Evolutionary conservation across 768 basidiomycete species (phyloP).

Genomic region (Scleroderma bovista): DNA sequence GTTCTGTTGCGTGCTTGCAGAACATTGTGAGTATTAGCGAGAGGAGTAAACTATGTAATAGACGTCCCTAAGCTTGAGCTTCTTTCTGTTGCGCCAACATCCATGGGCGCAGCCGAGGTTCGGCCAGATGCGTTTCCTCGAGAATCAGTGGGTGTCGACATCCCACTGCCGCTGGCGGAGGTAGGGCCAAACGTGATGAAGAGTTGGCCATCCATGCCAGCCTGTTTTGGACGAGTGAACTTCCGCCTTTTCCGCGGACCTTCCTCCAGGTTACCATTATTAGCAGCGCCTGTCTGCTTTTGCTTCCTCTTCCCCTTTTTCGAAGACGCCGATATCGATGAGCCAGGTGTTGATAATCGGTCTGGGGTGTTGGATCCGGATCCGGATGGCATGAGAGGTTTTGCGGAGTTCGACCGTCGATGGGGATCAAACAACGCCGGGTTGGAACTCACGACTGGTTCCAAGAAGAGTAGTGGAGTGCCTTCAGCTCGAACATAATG

Average conservation of each 20-base stretch:
- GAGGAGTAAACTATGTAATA: conserved; percentile 2
- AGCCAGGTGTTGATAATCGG: neutral
- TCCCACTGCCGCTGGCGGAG: neutral
- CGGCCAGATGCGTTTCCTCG: neutral
- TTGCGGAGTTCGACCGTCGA: neutral
- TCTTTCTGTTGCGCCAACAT: neutral
- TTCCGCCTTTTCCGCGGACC: neutral
- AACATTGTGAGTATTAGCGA: neutral
- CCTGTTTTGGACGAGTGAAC: neutral
- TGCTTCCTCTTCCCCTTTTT: neutral
- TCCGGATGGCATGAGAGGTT: conserved; percentile 5
- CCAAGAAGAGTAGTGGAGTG: conserved; percentile 21
- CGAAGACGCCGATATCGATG: neutral
- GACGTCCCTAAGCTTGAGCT: neutral
- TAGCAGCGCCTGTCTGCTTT: neutral
- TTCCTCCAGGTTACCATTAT: neutral
- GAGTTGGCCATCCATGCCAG: conserved; percentile 1
- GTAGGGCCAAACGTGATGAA: neutral
- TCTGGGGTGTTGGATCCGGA: neutral
- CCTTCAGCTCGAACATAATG: neutral
- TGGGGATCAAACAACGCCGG: conserved; percentile 8
- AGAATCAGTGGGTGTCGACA: neutral
- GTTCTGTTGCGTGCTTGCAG: neutral
- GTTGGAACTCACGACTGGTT: conserved; percentile 22
- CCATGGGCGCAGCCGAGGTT: neutral